phyloP scores from a whole-genome alignment of 2,329 filamentous ascomycete genomes.

The Macrophomina phaseolina region DNA sequence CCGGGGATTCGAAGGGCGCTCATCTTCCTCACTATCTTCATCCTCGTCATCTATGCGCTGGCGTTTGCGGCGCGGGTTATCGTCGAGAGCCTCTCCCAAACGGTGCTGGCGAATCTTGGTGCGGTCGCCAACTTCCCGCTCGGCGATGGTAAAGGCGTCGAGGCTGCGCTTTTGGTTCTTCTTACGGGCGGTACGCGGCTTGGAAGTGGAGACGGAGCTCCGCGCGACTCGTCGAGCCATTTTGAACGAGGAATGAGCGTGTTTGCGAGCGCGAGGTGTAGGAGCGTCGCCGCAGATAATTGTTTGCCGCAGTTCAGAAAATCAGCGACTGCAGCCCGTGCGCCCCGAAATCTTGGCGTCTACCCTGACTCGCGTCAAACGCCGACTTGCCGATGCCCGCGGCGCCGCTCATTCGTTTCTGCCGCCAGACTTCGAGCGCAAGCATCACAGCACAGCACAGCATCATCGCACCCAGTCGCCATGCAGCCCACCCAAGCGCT shows the following conservation, averaged over 20 bases:
- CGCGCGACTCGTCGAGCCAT: slow-evolving; percentile 56
- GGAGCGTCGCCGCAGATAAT: background rate
- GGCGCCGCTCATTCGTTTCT: slow-evolving; percentile 10
- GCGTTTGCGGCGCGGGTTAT: slow-evolving; percentile 48
- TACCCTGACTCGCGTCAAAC: background rate
- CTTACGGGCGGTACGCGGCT: slow-evolving; percentile 42
- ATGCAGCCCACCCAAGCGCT: slow-evolving; percentile 75
- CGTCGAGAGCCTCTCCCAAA: slow-evolving; percentile 60
- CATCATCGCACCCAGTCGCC: slow-evolving; percentile 33
- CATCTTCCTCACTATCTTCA: slow-evolving; percentile 50
- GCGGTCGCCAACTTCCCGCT: slow-evolving; percentile 59
- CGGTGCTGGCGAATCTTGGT: slow-evolving; percentile 62
- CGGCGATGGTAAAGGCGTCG: slow-evolving; percentile 70
- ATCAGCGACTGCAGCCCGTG: slow-evolving; percentile 21
- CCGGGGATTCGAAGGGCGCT: slow-evolving; percentile 37
- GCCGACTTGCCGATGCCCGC: slow-evolving; percentile 20
- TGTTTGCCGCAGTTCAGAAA: slow-evolving; percentile 13
- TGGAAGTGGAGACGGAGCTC: slow-evolving; percentile 40
- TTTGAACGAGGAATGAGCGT: slow-evolving; percentile 28
- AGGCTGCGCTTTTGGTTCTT: slow-evolving; percentile 60
- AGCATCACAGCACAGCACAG: background rate
- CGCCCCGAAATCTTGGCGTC: slow-evolving; percentile 11
- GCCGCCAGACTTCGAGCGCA: background rate
- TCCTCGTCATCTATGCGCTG: slow-evolving; percentile 56
- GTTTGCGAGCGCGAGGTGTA: background rate